A percentile compares a stretch with the other conserved stretches of the same genome.
Evolutionary conservation across 1,139 yeast species (phyloP).

Genomic region (Yamadazyma buinensis): DNA sequence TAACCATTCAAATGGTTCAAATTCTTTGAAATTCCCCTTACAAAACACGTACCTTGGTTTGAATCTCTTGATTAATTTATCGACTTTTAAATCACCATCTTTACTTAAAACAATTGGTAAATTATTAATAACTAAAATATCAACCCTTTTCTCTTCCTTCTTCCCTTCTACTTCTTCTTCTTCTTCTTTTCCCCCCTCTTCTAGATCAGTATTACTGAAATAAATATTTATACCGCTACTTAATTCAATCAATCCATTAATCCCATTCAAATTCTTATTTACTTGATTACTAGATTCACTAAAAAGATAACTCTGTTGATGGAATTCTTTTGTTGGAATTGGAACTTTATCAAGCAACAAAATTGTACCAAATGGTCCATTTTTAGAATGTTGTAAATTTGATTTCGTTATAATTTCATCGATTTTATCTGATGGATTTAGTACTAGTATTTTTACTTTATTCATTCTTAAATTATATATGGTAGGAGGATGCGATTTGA

Average conservation of each 20-base stretch:
- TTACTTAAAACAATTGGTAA: slow-evolving; percentile 51
- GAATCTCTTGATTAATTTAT: slow-evolving; percentile 36
- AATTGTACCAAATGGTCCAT: slow-evolving; percentile 63
- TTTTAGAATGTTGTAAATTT: slow-evolving; percentile 47
- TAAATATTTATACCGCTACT: slow-evolving; percentile 47
- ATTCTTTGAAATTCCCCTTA: slow-evolving; percentile 51
- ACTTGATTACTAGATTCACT: not conserved
- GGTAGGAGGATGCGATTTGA: slow-evolving; percentile 2
- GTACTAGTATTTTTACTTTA: slow-evolving; percentile 37
- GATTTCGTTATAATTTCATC: slow-evolving; percentile 45
- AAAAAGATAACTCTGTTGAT: slow-evolving; percentile 6
- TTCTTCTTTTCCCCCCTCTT: slow-evolving; percentile 15
- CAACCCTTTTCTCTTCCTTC: slow-evolving; percentile 28
- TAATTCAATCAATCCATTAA: slow-evolving; percentile 26
- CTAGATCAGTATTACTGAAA: slow-evolving; percentile 28
- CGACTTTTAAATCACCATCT: slow-evolving; percentile 35
- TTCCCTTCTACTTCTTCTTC: slow-evolving; percentile 4
- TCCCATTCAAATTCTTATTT: slow-evolving; percentile 1
- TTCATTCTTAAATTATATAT: no score
- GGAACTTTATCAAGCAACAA: slow-evolving; percentile 48
- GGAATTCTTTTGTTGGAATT: slow-evolving; percentile 1
- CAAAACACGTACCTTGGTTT: slow-evolving; percentile 68
- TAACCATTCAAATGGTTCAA: slow-evolving; percentile 56
- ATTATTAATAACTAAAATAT: slow-evolving; percentile 52
- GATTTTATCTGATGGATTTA: slow-evolving; percentile 45